A percentile compares a stretch with the other conserved stretches of the same genome.
Conservation (phyloP, 768 basidiomycete species). For the Crucibulum laeve region DNA sequence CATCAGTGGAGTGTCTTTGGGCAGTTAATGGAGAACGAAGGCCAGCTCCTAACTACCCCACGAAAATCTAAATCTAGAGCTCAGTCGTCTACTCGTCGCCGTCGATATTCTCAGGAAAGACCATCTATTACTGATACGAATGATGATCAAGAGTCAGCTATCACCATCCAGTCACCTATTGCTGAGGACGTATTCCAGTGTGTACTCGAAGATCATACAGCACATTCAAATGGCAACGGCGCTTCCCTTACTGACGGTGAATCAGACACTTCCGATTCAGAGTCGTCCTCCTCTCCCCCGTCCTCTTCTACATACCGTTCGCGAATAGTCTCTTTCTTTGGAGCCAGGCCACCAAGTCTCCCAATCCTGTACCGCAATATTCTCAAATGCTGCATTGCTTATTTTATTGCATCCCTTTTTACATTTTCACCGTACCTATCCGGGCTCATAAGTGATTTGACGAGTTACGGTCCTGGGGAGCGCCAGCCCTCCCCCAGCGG, state of each 20-base stretch:
- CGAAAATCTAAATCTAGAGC: too few species aligned
- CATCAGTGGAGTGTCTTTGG: conserved; percentile 67
- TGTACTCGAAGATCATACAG: too few species aligned
- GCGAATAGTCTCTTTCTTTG: neutral
- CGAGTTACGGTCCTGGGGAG: conserved; percentile 44
- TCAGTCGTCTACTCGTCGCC: too few species aligned
- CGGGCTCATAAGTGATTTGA: conserved; percentile 57
- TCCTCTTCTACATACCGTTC: conserved; percentile 4
- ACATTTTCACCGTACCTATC: conserved; percentile 83
- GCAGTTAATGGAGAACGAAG: conserved; percentile 68
- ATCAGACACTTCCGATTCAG: conserved; percentile 15
- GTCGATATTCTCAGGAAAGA: too few species aligned
- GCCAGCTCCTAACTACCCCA: conserved; percentile 32
- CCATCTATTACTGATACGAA: too few species aligned
- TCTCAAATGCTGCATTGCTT: conserved; percentile 88
- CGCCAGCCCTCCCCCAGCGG: conserved; percentile 69
- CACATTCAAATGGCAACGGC: too few species aligned
- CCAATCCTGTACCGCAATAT: conserved; percentile 45
- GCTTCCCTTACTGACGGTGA: neutral
- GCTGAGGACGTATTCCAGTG: too few species aligned
- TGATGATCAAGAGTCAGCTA: too few species aligned
- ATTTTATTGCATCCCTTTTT: conserved; percentile 87
- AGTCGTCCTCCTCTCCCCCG: conserved; percentile 5
- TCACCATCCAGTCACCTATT: neutral
- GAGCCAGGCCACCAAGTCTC: neutral